These are phyloP conservation scores for Larix sibirica DNA, from an alignment of 83 land plant species.

Conservation along the genomic window DNA sequence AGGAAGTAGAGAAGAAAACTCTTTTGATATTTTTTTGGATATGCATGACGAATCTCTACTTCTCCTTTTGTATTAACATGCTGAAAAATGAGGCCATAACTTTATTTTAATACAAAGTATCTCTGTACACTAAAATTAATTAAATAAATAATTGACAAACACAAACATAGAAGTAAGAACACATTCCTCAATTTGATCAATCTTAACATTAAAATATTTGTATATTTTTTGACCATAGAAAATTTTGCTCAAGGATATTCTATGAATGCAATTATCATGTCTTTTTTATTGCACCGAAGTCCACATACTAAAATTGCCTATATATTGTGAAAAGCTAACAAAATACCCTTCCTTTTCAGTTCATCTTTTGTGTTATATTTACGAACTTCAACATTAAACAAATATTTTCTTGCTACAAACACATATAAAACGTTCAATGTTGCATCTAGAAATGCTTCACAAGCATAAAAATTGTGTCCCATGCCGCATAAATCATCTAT, in stretches of 20 bases:
- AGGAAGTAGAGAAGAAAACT: no score
- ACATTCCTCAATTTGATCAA: no score
- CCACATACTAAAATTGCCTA: neutral
- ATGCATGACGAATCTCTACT: no score
- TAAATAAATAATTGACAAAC: no score
- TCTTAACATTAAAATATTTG: no score
- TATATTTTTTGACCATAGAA: neutral
- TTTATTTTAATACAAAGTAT: no score
- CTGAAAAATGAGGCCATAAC: no score
- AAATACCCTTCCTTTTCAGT: neutral
- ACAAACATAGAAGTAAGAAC: no score
- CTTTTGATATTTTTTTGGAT: no score
- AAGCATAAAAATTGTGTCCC: neutral
- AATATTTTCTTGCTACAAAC: neutral
- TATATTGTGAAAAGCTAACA: neutral
- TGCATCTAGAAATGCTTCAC: neutral
- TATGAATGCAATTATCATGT: neutral
- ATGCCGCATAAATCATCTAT: neutral
- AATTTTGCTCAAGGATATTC: neutral
- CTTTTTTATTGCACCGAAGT: neutral
- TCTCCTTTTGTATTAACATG: no score
- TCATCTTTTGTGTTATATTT: neutral
- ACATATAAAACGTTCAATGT: neutral
- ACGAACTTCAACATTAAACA: neutral
- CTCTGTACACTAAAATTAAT: no score